Evolutionary conservation across 1,284 basidiomycete genomes (phyloP), one percentile per base, ranked within the genome.

Genomic region (Coniferiporia weirii): DNA sequence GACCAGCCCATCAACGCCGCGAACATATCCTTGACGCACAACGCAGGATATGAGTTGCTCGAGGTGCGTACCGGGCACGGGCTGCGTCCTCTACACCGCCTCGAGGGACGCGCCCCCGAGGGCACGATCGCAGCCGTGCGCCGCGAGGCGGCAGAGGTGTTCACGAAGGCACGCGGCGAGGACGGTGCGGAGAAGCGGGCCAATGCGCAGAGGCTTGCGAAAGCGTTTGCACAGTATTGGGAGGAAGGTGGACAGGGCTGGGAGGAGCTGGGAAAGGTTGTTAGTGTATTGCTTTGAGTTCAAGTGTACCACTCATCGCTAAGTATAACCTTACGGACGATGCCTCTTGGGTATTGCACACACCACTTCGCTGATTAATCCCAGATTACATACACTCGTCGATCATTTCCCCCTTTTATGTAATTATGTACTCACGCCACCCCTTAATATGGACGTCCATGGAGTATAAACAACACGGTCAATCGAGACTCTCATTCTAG

Each of bases 41-140:
- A 64, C 35, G 57, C 65, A 52, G 69, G 64, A n/a, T 70, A 70
- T 60, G 69, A 71, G 63, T 57, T 71, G 12, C 34, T 68, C 47
- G 68, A 71, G 52, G 66, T 67, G n/a, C 67, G 69, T 9, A 66
- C 40, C 15, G 68, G 67, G 6, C 52, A 64, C 45, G 68, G 67
- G 7, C 54, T 65, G 36, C 59, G 58, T 43, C 66, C 64, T 49
- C 20, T 65, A 19, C 60, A 61, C 52, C 54, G 60, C 7, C 54
- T 61, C 19, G 54, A 49, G 3, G 40, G 47, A 12, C 49, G 53
- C 17, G 27, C 54, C 4, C 59, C 59, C 9, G 46, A 47, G 22
- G 49, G 56, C n/a, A 61, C 54, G 6, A 19, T 61, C 7, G 59
- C 56, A 5, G 59, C 59, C 9, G 40, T 61, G 7, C 20, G 43